phyloP scores from a whole-genome alignment of 2,329 filamentous ascomycete species.

The Trichoderma koningiopsis region DNA sequence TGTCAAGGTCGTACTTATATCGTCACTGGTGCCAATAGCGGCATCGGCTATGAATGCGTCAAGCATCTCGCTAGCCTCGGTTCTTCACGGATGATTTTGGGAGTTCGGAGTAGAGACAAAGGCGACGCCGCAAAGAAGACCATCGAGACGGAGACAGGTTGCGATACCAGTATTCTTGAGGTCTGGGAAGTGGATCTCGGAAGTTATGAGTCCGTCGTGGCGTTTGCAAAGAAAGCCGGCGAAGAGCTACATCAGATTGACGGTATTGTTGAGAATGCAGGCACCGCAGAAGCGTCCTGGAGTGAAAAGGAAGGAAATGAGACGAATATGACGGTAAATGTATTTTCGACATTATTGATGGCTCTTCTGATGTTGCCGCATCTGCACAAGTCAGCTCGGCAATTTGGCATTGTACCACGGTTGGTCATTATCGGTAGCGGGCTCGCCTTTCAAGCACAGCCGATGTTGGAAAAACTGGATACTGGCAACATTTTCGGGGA shows the following conservation, averaged over 20 bases:
- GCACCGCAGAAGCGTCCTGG: constrained; percentile 27
- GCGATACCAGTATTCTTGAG: constrained; percentile 35
- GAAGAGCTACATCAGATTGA: constrained; percentile 44
- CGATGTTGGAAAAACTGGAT: background rate
- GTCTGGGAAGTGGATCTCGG: constrained; percentile 50
- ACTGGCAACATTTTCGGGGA: background rate
- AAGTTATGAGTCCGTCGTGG: constrained; percentile 39
- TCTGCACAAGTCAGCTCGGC: constrained; percentile 42
- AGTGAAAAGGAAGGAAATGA: constrained; percentile 45
- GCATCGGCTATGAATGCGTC: constrained; percentile 46
- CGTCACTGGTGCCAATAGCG: constrained; percentile 46
- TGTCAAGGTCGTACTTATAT: constrained; percentile 30
- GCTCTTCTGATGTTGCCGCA: constrained; percentile 47
- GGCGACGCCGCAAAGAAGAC: constrained; percentile 45
- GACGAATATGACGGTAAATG: constrained; percentile 49
- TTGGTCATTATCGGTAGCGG: constrained; percentile 39
- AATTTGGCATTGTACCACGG: constrained; percentile 39
- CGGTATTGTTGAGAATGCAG: constrained; percentile 47
- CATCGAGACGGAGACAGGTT: constrained; percentile 38
- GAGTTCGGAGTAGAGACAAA: constrained; percentile 37
- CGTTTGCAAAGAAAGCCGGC: constrained; percentile 40
- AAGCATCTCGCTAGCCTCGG: constrained; percentile 44
- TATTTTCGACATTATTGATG: constrained; percentile 50
- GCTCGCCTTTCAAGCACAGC: background rate
- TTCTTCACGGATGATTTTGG: constrained; percentile 48